Evolutionary conservation across 306 rosid genomes (phyloP), one percentile per base, ranked within the genome.

Genomic region (Betula pendula): DNA sequence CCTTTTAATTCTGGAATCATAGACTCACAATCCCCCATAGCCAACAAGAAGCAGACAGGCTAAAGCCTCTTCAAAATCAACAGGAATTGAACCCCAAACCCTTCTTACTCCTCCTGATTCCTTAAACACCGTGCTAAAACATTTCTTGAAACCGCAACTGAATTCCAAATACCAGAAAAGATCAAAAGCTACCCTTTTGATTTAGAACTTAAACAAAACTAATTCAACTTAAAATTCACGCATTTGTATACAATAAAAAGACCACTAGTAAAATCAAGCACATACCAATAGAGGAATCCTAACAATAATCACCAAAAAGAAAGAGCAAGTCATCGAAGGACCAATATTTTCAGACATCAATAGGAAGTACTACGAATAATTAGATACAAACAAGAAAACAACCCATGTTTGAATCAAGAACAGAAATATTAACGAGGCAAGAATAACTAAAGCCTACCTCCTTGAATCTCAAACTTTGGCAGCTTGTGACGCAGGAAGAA

Each of bases 1-100:
- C 88, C 89, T 80, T 85, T 96, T 43, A 85, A 66, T 60, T 90
- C 92, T 2, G 90, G 82, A 80, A 62, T 80, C 82, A 69, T 78
- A 76, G 75, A 75, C 79, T 75, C 85, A 73, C 77, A 79, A 33
- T 92, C 96, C 80, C 77, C 93, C 75, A 86, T 86, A 29, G 76
- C 83, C 88, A 88, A 72, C 75, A 20, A 80, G 66, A 87, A 87
- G 44, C 79, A 78, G 20, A 77, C 44, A 45, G 82, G 45, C 53
- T 71, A 75, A n/a, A 56, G 53, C 47, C 71, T 80, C 66, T 55
- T 73, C 79, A 40, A 47, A 76, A 65, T 75, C 79, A 62, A 70
- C 56, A 59, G 51, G 68, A 10, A 68, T 40, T 5, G 43, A 67
- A 31, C 56, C 70, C 68, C 53, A 60, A 70, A 69, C 31, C 52